These are phyloP conservation scores for Kondoa malvinella DNA, from an alignment of 768 basidiomycete species.

Conservation along the genomic window DNA sequence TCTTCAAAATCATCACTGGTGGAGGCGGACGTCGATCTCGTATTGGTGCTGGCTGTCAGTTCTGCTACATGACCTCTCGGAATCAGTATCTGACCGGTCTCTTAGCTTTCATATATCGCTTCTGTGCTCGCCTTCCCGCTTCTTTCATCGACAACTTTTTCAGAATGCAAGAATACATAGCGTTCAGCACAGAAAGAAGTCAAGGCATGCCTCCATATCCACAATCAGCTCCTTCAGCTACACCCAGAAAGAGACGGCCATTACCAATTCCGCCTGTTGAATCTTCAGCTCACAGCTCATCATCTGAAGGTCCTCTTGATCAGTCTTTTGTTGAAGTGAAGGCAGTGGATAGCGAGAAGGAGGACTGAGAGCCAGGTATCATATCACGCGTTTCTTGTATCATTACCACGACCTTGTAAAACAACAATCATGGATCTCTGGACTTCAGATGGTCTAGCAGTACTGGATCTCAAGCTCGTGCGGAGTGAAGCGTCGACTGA, in stretches of 20 bases:
- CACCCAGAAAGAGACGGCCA: constrained; percentile 2
- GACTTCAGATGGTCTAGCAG: constrained; percentile 64
- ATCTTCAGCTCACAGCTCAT: not conserved
- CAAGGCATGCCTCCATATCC: not conserved
- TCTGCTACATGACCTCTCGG: not conserved
- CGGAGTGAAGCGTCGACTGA: constrained; percentile 5
- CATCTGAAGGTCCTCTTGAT: not conserved
- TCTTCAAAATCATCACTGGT: constrained; percentile 13
- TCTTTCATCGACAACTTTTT: constrained; percentile 16
- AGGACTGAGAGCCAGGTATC: not conserved
- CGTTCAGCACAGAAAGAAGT: not conserved
- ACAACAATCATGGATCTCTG: constrained; percentile 38
- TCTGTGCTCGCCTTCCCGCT: constrained; percentile 11
- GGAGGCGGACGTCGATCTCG: not conserved
- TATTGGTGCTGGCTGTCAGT: constrained; percentile 15
- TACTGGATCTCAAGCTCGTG: constrained; percentile 51
- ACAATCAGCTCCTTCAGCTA: not conserved
- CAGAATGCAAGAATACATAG: constrained; percentile 8
- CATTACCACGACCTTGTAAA: no score
- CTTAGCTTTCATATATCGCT: constrained; percentile 14
- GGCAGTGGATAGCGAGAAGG: not conserved
- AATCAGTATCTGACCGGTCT: not conserved
- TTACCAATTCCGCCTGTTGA: constrained; percentile 10
- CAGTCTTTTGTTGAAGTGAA: not conserved
- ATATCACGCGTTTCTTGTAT: no score